Evolutionary conservation across 164 flowering plant species (phyloP), one percentile per base, ranked within the genome.

Genomic region (Aristolochia contorta): DNA sequence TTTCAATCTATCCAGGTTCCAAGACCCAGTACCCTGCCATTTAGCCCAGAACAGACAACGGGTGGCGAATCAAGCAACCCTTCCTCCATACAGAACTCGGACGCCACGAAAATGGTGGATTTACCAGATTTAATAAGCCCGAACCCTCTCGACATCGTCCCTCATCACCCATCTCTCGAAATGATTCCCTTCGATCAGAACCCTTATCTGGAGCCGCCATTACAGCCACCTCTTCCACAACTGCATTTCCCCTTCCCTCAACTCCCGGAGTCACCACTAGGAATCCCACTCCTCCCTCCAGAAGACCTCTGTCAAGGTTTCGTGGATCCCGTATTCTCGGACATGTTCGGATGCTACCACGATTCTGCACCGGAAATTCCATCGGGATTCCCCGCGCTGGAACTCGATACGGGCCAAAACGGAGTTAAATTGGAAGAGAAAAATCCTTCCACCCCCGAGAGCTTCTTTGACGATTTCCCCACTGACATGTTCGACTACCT

Each of bases 1-100:
- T 27, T 27, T 27, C n/a, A 27, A 27, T 56, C 33, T 33, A 21
- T 24, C 24, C 19, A n/a, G 10, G 43, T 62, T 59, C 58, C 67
- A 84, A 88, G 81, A 70, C n/a, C 71, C 81, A 37, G 43, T 62
- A 65, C 76, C 23, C 27, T 37, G 19, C 16, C 76, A 55, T 27
- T 59, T 53, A 78, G 74, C 45, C 79, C 68, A 60, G 83, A 69
- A 65, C 60, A 71, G 8, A 57, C 75, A 15, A 65, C 48, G 56
- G 48, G 61, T 49, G 48, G 61, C 45, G 66, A 68, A 2, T 43
- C 75, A 19, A 65, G 73, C 16, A 65, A 73, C 20, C 57, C 73
- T 9, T 69, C 77, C 45, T 59, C 59, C 67, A 57, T 59, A 14
- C 79, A 63, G 19, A 69, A 74, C 57, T 47, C 69, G 3, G 75